Percentiles rank a stretch among this genome's conserved stretches.
Conservation (phyloP, 2,329 filamentous ascomycete genomes). For the Aspergillus floridensis region DNA sequence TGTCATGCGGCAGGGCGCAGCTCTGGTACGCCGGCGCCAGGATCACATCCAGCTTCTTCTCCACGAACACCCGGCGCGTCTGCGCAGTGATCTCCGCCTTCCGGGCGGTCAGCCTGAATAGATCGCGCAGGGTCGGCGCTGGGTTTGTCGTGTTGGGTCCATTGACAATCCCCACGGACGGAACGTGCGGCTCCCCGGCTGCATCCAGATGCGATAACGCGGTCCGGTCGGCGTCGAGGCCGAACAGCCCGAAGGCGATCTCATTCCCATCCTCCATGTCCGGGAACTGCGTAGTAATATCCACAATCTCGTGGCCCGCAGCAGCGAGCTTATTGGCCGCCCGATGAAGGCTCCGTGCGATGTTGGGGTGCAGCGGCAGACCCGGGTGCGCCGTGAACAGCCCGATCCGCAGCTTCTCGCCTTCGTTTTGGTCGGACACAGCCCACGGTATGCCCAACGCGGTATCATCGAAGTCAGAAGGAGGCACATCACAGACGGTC, state of each 20-base stretch:
- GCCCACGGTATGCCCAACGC: constrained; percentile 13
- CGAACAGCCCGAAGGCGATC: constrained; percentile 21
- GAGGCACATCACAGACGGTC: constrained; percentile 2
- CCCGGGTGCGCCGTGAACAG: constrained; percentile 21
- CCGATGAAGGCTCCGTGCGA: constrained; percentile 17
- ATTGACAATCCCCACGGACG: constrained; percentile 18
- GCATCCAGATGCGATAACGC: constrained; percentile 16
- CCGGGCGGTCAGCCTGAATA: constrained; percentile 20
- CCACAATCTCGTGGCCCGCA: constrained; percentile 21
- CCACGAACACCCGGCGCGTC: constrained; percentile 18
- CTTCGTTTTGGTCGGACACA: not conserved
- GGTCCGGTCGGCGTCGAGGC: constrained; percentile 22
- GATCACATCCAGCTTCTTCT: constrained; percentile 23
- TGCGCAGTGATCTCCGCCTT: constrained; percentile 12
- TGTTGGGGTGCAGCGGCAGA: constrained; percentile 22
- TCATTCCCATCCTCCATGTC: constrained; percentile 10
- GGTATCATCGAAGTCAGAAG: constrained; percentile 15
- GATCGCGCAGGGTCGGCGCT: constrained; percentile 18
- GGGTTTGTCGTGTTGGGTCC: constrained; percentile 5
- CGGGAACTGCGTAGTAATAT: constrained; percentile 11
- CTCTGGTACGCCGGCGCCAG: constrained; percentile 24
- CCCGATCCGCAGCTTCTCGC: constrained; percentile 16
- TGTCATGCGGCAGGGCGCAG: constrained; percentile 23
- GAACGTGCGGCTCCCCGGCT: constrained; percentile 20
- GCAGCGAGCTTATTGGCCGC: constrained; percentile 17